These are phyloP conservation scores for Avena eriantha DNA, from an alignment of 176 grass and related monocot genomes.

Conservation along the genomic window DNA sequence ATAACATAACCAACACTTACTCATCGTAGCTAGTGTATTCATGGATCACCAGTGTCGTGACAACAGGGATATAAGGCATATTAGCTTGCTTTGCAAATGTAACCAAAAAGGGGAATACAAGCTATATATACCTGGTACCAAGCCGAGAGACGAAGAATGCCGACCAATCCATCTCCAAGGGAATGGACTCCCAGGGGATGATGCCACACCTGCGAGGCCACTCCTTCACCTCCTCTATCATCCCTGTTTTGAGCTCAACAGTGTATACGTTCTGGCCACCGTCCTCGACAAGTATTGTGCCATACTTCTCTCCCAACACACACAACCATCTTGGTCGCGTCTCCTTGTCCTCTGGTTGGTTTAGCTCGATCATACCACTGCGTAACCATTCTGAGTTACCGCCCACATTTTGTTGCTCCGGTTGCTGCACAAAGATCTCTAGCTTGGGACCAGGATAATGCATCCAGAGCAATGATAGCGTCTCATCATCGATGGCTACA, in stretches of 20 bases:
- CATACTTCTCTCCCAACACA: background rate
- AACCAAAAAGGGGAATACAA: too few species aligned
- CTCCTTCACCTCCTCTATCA: background rate
- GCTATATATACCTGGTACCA: background rate
- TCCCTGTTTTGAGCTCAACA: background rate
- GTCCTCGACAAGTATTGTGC: background rate
- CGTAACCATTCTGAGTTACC: background rate
- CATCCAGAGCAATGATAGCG: background rate
- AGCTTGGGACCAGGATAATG: background rate
- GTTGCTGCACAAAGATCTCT: background rate
- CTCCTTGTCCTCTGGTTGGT: background rate
- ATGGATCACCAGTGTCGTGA: too few species aligned
- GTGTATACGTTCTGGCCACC: background rate
- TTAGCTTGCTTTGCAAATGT: too few species aligned
- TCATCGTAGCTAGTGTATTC: too few species aligned
- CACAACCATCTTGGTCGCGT: background rate
- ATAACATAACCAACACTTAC: too few species aligned
- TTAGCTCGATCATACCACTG: background rate
- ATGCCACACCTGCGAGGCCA: background rate
- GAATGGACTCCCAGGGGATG: background rate
- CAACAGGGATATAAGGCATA: too few species aligned
- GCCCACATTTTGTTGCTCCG: background rate
- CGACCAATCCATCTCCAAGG: background rate
- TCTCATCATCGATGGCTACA: background rate
- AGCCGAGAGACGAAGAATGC: background rate